Evolutionary conservation across 768 basidiomycete genomes (phyloP).

Genomic region (Tulasnella sp.): DNA sequence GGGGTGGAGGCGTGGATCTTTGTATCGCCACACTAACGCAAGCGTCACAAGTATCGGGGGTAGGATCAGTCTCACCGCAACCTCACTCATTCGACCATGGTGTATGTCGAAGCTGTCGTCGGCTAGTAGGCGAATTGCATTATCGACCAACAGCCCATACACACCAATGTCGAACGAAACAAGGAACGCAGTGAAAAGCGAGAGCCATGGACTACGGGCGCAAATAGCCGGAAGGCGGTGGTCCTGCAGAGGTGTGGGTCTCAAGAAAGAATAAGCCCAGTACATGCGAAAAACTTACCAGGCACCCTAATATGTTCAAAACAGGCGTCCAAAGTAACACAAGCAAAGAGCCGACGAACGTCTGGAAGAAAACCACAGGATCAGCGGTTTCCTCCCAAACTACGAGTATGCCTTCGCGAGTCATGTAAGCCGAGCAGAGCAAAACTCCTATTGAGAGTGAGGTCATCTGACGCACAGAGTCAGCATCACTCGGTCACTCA

Average conservation of each 20-base stretch:
- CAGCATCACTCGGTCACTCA: not conserved
- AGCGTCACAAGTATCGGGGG: not conserved
- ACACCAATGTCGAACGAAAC: not conserved
- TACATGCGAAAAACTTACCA: not conserved
- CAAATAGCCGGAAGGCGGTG: not conserved
- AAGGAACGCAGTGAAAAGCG: not conserved
- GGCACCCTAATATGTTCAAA: not conserved
- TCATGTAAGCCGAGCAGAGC: not conserved
- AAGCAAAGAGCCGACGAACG: not conserved
- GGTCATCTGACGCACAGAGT: not conserved
- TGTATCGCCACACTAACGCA: no score
- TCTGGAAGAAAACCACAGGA: not conserved
- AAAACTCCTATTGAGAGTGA: not conserved
- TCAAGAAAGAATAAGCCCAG: not conserved
- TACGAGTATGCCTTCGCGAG: not conserved
- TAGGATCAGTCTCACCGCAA: not conserved
- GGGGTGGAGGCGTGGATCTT: no score
- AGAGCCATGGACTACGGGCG: no score
- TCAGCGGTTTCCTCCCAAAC: not conserved
- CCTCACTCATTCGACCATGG: not conserved
- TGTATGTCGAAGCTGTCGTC: not conserved
- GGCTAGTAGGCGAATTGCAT: not conserved
- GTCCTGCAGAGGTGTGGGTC: not conserved
- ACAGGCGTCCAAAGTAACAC: not conserved
- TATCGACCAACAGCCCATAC: not conserved